These are phyloP conservation scores for Chaetomium sp. DNA, from an alignment of 2,329 filamentous ascomycete genomes.

Conservation along the genomic window DNA sequence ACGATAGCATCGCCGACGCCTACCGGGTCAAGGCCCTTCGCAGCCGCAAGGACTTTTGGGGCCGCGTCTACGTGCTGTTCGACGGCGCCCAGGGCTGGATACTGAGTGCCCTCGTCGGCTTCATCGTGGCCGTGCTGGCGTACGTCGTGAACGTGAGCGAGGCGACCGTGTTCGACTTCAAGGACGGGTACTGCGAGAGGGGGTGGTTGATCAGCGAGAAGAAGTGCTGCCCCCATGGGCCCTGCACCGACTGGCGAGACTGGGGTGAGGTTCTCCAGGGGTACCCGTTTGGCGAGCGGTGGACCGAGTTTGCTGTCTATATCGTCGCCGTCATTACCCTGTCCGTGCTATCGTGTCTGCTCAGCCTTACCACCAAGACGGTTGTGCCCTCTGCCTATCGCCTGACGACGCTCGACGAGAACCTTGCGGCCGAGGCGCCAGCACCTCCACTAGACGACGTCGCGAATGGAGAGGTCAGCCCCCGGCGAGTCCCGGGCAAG, in stretches of 20 bases:
- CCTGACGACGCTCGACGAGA: constrained; percentile 85
- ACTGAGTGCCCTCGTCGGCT: constrained; percentile 81
- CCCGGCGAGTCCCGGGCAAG: constrained; percentile 32
- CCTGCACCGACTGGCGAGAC: constrained; percentile 49
- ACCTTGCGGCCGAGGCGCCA: constrained; percentile 63
- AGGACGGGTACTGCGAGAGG: constrained; percentile 73
- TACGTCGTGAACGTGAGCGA: constrained; percentile 88
- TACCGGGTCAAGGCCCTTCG: constrained; percentile 80
- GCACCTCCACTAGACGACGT: constrained; percentile 34
- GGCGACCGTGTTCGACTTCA: constrained; percentile 78
- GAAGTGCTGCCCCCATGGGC: constrained; percentile 50
- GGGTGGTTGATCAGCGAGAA: constrained; percentile 71
- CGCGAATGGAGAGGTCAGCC: constrained; percentile 35
- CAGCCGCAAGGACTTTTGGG: constrained; percentile 74
- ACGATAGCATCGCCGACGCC: constrained; percentile 92
- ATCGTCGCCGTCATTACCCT: constrained; percentile 64
- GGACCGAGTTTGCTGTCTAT: constrained; percentile 74
- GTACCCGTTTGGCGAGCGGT: constrained; percentile 42
- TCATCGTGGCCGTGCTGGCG: constrained; percentile 75
- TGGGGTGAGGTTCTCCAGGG: constrained; percentile 47
- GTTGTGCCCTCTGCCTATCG: constrained; percentile 84
- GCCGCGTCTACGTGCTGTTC: constrained; percentile 67
- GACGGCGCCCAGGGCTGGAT: constrained; percentile 94
- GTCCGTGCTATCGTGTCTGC: constrained; percentile 63
- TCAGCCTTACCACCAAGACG: constrained; percentile 88